Evolutionary conservation across 1,284 basidiomycete genomes (phyloP).

Genomic region (Ganoderma lucidum): DNA sequence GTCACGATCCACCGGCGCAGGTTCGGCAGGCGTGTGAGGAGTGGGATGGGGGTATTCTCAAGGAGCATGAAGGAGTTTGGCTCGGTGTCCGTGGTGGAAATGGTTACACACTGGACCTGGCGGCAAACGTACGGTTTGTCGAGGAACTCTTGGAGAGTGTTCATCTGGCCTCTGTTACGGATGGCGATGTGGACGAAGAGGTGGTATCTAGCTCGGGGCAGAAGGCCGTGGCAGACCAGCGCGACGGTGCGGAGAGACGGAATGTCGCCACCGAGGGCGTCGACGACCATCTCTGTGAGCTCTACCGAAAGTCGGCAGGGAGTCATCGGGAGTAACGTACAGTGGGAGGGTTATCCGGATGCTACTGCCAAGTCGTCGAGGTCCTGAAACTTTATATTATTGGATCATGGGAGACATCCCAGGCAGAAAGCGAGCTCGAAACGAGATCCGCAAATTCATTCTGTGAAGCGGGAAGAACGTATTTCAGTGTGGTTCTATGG

Average conservation of each 20-base stretch:
- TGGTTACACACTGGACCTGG: background rate
- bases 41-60: background rate
- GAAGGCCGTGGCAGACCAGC: background rate
- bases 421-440: background rate
- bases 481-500: background rate
- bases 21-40: constrained; percentile 3
- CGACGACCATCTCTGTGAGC: constrained; percentile 1
- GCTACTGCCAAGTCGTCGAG: background rate
- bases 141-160: constrained; percentile 1
- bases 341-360: background rate
- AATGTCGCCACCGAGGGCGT: background rate
- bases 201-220: background rate
- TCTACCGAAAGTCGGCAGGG: background rate
- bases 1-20: constrained; percentile 1
- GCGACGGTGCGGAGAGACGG: constrained; percentile 5
- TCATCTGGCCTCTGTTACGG: background rate
- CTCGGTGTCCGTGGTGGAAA: constrained; percentile 4
- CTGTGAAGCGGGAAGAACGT: background rate
- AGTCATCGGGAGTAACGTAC: background rate
- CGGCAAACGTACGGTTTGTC: background rate
- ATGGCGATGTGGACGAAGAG: constrained; percentile 1
- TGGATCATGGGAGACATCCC: background rate
- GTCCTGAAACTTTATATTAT: background rate
- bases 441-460: background rate
- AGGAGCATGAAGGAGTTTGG: constrained; percentile 3